Conservation (phyloP, 352 stramenopile species). For the Albugo candida region DNA sequence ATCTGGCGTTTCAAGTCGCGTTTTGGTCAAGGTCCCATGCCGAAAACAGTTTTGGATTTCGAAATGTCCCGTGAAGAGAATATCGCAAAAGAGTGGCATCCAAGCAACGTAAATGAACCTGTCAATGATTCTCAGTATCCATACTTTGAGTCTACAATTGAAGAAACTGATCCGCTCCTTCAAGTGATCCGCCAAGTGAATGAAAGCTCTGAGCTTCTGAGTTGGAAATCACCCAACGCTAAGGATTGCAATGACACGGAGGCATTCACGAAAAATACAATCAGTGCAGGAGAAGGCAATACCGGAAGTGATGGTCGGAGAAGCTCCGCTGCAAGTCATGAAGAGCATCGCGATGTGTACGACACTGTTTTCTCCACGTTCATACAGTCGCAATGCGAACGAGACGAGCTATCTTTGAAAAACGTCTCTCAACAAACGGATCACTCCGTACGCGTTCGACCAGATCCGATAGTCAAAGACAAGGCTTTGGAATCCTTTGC, state of each 20-base stretch:
- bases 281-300: constrained; percentile 47
- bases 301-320: constrained; percentile 10
- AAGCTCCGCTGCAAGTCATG: constrained; percentile 16
- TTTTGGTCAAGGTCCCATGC: constrained; percentile 28
- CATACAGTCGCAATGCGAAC: constrained; percentile 33
- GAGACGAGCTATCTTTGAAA: constrained; percentile 18
- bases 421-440: background rate
- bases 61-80: constrained; percentile 15
- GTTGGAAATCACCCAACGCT: constrained; percentile 23
- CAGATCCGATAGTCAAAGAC: constrained; percentile 30
- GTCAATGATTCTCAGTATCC: background rate
- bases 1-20: constrained; percentile 58
- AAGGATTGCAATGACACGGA: constrained; percentile 5
- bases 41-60: constrained; percentile 37
- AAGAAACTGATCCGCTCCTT: constrained; percentile 24
- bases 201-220: constrained; percentile 41
- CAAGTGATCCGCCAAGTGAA: constrained; percentile 40
- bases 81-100: constrained; percentile 3
- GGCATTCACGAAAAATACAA: constrained; percentile 6
- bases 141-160: too few relatives aligned
- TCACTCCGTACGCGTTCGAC: background rate
- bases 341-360: constrained; percentile 45
- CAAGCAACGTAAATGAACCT: background rate
- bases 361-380: constrained; percentile 51
- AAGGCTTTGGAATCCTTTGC: constrained; percentile 40